A percentile compares a stretch with the other conserved stretches of the same genome.
Evolutionary conservation across 2,329 filamentous ascomycete species (phyloP).

Genomic region (Aphanocladium album): DNA sequence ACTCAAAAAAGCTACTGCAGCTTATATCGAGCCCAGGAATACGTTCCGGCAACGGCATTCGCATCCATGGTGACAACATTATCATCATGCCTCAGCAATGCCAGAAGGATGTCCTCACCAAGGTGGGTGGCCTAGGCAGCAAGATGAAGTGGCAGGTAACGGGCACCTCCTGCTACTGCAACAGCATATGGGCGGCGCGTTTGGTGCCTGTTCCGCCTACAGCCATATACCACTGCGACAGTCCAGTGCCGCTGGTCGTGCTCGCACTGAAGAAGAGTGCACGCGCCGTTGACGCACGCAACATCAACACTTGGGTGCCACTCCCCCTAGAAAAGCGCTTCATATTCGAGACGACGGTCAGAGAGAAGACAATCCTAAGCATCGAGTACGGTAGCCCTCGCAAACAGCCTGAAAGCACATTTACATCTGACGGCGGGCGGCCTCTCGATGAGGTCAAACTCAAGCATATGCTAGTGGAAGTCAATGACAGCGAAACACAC

Average conservation of each 20-base stretch:
- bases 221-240: slow-evolving; percentile 71
- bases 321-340: slow-evolving; percentile 65
- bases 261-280: slow-evolving; percentile 72
- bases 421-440: no score
- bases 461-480: no score
- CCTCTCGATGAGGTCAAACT: no score
- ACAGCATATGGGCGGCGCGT: slow-evolving; percentile 80
- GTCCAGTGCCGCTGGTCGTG: slow-evolving; percentile 71
- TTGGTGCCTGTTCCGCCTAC: slow-evolving; percentile 66
- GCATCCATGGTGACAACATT: slow-evolving; percentile 82
- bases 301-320: slow-evolving; percentile 79
- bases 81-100: slow-evolving; percentile 79
- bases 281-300: slow-evolving; percentile 73
- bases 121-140: slow-evolving; percentile 79
- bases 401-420: slow-evolving; percentile 37
- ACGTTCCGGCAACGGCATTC: slow-evolving; percentile 65
- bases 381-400: slow-evolving; percentile 66
- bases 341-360: slow-evolving; percentile 76
- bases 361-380: slow-evolving; percentile 77
- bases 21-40: slow-evolving; percentile 60
- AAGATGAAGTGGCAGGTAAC: slow-evolving; percentile 81
- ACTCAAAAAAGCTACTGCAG: slow-evolving; percentile 66
- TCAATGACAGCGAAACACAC: no score
- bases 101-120: slow-evolving; percentile 65
- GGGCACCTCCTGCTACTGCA: slow-evolving; percentile 67